These are phyloP conservation scores for Phytophthora cajani DNA, from an alignment of 352 stramenopile species.

Conservation along the genomic window DNA sequence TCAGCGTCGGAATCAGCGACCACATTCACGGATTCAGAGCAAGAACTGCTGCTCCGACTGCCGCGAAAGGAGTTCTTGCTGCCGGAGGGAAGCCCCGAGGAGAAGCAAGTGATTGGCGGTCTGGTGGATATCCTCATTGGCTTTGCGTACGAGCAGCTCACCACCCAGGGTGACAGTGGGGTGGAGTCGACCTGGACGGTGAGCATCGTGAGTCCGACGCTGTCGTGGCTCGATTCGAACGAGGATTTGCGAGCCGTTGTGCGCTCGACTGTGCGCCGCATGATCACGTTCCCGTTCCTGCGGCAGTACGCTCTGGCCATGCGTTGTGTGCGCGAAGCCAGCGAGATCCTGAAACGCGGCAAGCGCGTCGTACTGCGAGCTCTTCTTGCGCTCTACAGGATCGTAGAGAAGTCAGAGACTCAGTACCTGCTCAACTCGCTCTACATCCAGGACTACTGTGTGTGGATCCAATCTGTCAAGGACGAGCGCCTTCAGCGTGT, in stretches of 20 bases:
- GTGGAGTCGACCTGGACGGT: slow-evolving; percentile 98
- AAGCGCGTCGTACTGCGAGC: slow-evolving; percentile 91
- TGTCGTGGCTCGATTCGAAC: slow-evolving; percentile 94
- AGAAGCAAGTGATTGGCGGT: slow-evolving; percentile 74
- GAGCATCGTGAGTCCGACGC: slow-evolving; percentile 92
- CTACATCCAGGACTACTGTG: slow-evolving; percentile 95
- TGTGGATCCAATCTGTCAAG: slow-evolving; percentile 80
- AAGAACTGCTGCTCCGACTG: slow-evolving; percentile 77
- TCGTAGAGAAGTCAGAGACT: slow-evolving; percentile 95
- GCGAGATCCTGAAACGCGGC: slow-evolving; percentile 83
- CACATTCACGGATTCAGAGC: slow-evolving; percentile 64
- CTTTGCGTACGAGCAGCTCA: slow-evolving; percentile 96
- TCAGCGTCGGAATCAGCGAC: slow-evolving; percentile 11
- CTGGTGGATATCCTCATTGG: slow-evolving; percentile 95
- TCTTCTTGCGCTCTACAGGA: slow-evolving; percentile 91
- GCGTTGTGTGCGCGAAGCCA: slow-evolving; percentile 85
- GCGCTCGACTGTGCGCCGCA: slow-evolving; percentile 82
- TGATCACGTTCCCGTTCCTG: slow-evolving; percentile 96
- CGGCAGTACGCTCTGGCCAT: slow-evolving; percentile 90
- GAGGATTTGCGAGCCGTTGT: slow-evolving; percentile 71
- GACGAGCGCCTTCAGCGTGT: slow-evolving; percentile 56
- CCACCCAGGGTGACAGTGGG: slow-evolving; percentile 94
- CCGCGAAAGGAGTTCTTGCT: slow-evolving; percentile 87
- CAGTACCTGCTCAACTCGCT: slow-evolving; percentile 97
- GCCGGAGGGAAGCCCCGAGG: slow-evolving; percentile 54